A percentile compares a stretch with the other conserved stretches of the same genome.
These are phyloP conservation scores for Zanthoxylum bungeanum DNA, from an alignment of 345 rosid genomes.

Conservation along the genomic window DNA sequence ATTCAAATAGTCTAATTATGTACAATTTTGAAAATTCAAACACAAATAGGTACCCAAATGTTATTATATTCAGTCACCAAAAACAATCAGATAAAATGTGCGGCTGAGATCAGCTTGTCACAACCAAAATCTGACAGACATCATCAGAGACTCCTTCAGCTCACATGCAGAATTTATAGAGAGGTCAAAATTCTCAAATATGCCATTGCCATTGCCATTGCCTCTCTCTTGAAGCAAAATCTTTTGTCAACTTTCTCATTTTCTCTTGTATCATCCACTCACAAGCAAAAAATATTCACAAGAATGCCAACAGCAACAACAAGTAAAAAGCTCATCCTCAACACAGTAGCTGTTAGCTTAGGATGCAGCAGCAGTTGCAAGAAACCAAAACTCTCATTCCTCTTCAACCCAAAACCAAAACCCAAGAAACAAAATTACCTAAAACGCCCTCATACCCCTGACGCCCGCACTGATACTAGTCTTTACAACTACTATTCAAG, in stretches of 20 bases:
- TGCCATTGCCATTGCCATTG: background rate
- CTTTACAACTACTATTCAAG: constrained; percentile 20
- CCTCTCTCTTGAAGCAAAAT: background rate
- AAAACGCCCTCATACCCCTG: background rate
- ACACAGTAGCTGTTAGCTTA: constrained; percentile 56
- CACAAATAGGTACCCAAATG: background rate
- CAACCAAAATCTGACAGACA: background rate
- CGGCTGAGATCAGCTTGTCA: background rate
- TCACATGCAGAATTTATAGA: constrained; percentile 14
- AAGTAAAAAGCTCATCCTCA: constrained; percentile 50
- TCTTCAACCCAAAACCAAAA: constrained; percentile 47
- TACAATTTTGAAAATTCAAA: background rate
- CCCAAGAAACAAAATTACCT: constrained; percentile 27
- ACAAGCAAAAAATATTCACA: too few relatives aligned
- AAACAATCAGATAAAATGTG: background rate
- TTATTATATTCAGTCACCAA: background rate
- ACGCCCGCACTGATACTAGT: background rate
- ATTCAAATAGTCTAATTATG: background rate
- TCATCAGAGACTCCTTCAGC: background rate
- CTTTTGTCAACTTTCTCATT: background rate
- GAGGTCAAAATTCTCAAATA: background rate
- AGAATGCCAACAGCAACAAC: constrained; percentile 38
- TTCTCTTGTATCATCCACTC: too few relatives aligned
- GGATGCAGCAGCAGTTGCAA: constrained; percentile 74
- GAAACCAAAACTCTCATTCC: constrained; percentile 43